phyloP scores from a whole-genome alignment of 768 basidiomycete species.

The Daedaleopsis nitida region DNA sequence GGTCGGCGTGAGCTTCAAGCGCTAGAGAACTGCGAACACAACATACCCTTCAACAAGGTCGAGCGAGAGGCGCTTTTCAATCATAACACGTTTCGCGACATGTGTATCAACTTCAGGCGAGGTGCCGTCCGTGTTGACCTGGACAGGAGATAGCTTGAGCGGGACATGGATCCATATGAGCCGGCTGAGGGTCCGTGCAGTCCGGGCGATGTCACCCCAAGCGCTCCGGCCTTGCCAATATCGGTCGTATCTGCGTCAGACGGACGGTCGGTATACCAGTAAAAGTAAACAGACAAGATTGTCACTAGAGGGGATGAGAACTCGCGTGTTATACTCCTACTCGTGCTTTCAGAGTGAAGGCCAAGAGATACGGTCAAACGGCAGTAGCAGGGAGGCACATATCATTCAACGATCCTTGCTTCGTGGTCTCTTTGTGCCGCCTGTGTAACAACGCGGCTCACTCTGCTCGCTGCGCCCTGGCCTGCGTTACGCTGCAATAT shows the following conservation, averaged over 20 bases:
- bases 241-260: constrained; percentile 51
- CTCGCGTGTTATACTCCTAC: too few species aligned
- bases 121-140: constrained; percentile 32
- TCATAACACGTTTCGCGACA: constrained; percentile 47
- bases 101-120: constrained; percentile 39
- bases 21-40: background rate
- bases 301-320: too few species aligned
- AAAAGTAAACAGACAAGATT: too few species aligned
- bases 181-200: constrained; percentile 49
- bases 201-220: constrained; percentile 60
- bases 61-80: constrained; percentile 61
- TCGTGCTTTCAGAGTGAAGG: too few species aligned
- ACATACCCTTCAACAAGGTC: constrained; percentile 60
- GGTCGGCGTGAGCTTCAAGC: background rate
- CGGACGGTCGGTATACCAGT: too few species aligned
- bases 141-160: constrained; percentile 44
- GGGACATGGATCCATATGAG: constrained; percentile 68
- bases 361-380: too few species aligned
- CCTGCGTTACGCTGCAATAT: too few species aligned
- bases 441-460: too few species aligned
- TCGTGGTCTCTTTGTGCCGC: too few species aligned
- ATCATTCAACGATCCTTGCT: too few species aligned
- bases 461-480: too few species aligned
- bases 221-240: constrained; percentile 58
- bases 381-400: too few species aligned